Evolutionary conservation across 441 rosid genomes (phyloP).

Genomic region (Pelargonium cotyledonis): DNA sequence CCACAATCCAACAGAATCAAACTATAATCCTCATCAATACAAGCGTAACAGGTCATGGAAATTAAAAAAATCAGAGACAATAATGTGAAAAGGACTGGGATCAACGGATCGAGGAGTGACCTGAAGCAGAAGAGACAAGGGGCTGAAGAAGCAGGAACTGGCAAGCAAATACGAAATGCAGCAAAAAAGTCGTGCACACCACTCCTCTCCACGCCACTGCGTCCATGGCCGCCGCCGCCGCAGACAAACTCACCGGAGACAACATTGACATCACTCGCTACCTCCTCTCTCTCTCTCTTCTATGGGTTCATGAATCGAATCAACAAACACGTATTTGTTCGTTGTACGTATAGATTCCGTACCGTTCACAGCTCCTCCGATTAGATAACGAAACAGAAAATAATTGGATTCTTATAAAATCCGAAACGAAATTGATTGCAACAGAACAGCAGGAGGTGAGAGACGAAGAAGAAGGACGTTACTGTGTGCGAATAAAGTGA

Average conservation of each 20-base stretch:
- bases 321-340: background rate
- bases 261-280: conserved; percentile 31
- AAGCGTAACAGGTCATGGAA: background rate
- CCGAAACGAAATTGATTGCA: background rate
- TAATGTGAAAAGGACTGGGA: too few relatives aligned
- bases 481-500: too few relatives aligned
- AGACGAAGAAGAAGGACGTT: too few relatives aligned
- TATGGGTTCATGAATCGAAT: background rate
- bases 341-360: too few relatives aligned
- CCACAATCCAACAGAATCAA: background rate
- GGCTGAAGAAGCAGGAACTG: conserved; percentile 87
- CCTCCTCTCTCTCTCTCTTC: background rate
- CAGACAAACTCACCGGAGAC: conserved; percentile 17
- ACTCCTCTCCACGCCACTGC: conserved; percentile 65
- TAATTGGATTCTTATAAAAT: too few relatives aligned
- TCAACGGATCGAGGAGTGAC: conserved; percentile 20
- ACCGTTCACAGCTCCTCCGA: background rate
- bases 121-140: conserved; percentile 53
- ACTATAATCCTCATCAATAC: background rate
- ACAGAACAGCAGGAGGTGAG: background rate
- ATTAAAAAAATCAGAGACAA: too few relatives aligned
- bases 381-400: background rate
- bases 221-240: conserved; percentile 35
- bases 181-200: conserved; percentile 47
- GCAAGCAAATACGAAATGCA: conserved; percentile 69